A percentile compares a stretch with the other conserved stretches of the same genome.
These are phyloP conservation scores for Coelastrella sp. DNA, from an alignment of 139 green algal genomes.

Conservation along the genomic window DNA sequence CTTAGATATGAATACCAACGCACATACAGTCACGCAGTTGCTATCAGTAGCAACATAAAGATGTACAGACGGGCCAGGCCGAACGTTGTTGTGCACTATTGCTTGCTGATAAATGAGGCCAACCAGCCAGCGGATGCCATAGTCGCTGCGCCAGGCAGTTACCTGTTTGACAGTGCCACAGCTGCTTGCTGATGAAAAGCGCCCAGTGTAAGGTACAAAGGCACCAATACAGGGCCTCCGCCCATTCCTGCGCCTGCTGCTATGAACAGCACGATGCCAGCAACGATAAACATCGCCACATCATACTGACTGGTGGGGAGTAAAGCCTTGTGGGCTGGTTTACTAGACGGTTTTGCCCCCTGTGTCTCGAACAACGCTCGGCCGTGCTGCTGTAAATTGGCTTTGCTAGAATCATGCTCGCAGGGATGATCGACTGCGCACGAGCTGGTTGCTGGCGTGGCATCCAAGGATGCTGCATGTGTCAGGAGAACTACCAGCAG, in stretches of 20 bases:
- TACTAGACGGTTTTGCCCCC: not conserved
- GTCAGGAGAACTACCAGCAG: not conserved
- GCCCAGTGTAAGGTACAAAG: constrained; percentile 40
- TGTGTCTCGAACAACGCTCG: not conserved
- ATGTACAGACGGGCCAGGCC: too few species aligned
- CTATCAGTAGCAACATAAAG: too few species aligned
- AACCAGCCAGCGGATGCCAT: not conserved
- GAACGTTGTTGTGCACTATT: not conserved
- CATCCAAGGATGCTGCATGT: not conserved
- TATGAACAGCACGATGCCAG: not conserved
- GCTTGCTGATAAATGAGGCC: not conserved
- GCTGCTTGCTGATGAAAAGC: not conserved
- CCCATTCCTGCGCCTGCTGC: constrained; percentile 31
- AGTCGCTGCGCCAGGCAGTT: not conserved
- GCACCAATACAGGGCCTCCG: constrained; percentile 48
- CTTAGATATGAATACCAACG: too few species aligned
- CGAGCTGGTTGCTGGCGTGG: not conserved
- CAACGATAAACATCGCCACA: not conserved
- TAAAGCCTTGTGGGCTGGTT: not conserved
- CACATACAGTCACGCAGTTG: too few species aligned
- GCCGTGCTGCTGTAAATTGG: not conserved
- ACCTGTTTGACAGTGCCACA: constrained; percentile 51
- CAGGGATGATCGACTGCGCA: not conserved
- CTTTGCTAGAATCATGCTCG: not conserved
- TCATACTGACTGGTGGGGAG: not conserved